These are phyloP conservation scores for Hypoxylon sp. DNA, from an alignment of 2,329 filamentous ascomycete species.

Conservation along the genomic window DNA sequence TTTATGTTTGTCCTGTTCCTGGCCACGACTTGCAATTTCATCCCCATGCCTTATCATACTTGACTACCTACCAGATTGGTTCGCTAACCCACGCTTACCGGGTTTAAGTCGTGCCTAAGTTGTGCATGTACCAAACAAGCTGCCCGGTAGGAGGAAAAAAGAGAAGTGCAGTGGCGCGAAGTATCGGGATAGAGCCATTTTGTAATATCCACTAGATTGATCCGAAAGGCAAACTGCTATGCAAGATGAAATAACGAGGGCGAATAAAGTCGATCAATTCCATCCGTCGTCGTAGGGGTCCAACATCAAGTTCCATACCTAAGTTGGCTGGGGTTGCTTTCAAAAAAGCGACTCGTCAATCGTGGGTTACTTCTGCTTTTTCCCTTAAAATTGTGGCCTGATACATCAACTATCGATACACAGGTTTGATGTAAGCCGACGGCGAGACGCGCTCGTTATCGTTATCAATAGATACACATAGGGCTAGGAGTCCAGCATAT, in stretches of 20 bases:
- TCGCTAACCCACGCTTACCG: conserved; percentile 31
- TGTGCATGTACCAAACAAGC: conserved; percentile 16
- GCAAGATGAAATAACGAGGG: conserved; percentile 28
- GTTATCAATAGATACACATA: not conserved
- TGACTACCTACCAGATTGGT: conserved; percentile 38
- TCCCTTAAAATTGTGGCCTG: conserved; percentile 11
- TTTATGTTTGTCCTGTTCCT: conserved; percentile 19
- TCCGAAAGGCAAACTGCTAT: conserved; percentile 30
- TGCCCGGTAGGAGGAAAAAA: conserved; percentile 9
- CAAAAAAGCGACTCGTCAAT: conserved; percentile 9
- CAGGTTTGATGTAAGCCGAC: conserved; percentile 1
- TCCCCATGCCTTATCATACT: conserved; percentile 20
- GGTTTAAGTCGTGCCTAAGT: conserved; percentile 30
- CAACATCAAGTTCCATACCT: conserved; percentile 13
- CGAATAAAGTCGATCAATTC: conserved; percentile 37
- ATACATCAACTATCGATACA: conserved; percentile 16
- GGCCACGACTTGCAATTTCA: conserved; percentile 33
- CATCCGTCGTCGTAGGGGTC: conserved; percentile 23
- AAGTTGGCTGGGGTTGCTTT: conserved; percentile 17
- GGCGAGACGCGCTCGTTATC: not conserved
- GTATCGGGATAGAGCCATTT: conserved; percentile 29
- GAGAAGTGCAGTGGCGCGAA: conserved; percentile 17
- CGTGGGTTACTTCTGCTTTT: not conserved
- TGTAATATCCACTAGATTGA: conserved; percentile 34
- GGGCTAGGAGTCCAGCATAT: conserved; percentile 18